phyloP scores from a whole-genome alignment of 2,329 filamentous ascomycete species.

The Claviceps digitariae region DNA sequence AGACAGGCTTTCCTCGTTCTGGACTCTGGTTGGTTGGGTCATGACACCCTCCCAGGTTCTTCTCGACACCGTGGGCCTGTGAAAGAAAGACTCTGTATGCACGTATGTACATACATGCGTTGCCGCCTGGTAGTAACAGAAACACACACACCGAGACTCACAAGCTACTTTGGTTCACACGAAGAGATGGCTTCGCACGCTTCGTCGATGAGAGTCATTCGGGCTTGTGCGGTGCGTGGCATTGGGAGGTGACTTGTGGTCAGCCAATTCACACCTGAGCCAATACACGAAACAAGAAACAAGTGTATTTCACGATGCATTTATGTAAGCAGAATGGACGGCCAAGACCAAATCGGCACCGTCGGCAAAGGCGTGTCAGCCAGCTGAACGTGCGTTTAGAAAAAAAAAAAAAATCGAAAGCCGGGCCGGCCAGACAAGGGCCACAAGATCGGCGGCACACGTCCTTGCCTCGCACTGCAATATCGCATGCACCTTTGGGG shows the following conservation, averaged over 20 bases:
- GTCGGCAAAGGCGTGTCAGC: background rate
- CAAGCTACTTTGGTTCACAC: background rate
- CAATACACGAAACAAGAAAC: background rate
- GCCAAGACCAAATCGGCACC: background rate
- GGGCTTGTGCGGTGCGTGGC: background rate
- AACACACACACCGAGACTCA: background rate
- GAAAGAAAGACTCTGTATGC: too few relatives aligned
- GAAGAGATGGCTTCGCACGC: too few relatives aligned
- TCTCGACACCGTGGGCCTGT: background rate
- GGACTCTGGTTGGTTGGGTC: background rate
- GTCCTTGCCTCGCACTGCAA: background rate
- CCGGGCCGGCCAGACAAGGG: background rate
- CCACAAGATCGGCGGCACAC: background rate
- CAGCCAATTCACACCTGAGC: background rate
- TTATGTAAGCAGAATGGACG: background rate
- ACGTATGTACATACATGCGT: background rate
- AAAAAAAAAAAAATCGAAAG: too few relatives aligned
- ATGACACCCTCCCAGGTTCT: background rate
- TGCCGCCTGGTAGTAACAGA: background rate
- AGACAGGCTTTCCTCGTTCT: background rate
- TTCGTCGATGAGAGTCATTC: too few relatives aligned
- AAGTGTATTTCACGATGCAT: too few relatives aligned
- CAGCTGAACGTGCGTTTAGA: background rate
- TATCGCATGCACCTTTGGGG: background rate
- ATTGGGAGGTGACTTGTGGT: too few relatives aligned